Conservation (phyloP, 1,284 basidiomycete genomes). For the Leccinum pseudoinsigne region DNA sequence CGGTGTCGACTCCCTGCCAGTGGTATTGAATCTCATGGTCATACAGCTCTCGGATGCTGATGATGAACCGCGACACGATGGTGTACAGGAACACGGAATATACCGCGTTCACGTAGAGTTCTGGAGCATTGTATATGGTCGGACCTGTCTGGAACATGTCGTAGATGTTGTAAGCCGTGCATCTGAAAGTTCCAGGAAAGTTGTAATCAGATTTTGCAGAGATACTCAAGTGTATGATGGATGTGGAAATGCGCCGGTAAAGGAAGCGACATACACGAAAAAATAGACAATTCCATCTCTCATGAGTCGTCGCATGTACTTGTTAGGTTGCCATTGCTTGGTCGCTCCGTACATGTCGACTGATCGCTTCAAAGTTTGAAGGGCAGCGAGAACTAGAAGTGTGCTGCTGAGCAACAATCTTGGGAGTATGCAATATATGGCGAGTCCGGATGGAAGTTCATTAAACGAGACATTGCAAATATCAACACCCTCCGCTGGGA, state of each 20-base stretch:
- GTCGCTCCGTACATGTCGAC: not conserved
- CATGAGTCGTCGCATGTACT: not conserved
- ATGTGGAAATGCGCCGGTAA: not conserved
- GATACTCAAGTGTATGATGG: not conserved
- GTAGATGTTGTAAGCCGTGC: not conserved
- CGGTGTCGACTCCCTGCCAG: not conserved
- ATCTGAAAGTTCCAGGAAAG: not conserved
- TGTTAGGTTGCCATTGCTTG: not conserved
- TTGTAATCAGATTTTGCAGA: not conserved
- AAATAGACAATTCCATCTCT: not conserved
- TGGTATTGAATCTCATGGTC: not conserved
- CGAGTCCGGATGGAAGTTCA: not conserved
- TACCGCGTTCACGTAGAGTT: not conserved
- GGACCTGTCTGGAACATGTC: not conserved
- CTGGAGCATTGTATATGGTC: not conserved
- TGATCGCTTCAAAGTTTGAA: not conserved
- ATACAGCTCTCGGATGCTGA: constrained; percentile 1
- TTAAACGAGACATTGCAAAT: not conserved
- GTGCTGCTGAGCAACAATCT: not conserved
- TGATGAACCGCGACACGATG: not conserved
- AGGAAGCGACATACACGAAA: not conserved
- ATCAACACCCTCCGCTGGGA: not conserved
- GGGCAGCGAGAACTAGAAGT: not conserved
- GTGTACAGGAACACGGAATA: not conserved
- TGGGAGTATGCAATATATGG: not conserved